Evolutionary conservation across 768 basidiomycete species (phyloP).

Genomic region (Psilocybe sp.): DNA sequence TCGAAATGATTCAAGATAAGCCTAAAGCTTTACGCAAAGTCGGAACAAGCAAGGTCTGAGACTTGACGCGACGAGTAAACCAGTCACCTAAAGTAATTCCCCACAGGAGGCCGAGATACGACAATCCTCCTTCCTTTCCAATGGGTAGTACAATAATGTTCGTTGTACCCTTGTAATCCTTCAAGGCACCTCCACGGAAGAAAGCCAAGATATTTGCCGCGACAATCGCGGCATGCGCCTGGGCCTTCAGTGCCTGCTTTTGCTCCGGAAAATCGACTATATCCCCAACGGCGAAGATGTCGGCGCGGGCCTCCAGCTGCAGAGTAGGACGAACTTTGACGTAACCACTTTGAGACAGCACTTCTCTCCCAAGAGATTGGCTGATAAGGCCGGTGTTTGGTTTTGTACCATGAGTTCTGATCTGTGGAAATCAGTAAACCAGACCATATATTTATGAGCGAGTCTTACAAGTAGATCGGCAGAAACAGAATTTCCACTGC

Average conservation of each 20-base stretch:
- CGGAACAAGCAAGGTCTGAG: constrained; percentile 27
- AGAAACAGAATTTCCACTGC: constrained; percentile 19
- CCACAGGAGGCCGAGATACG: constrained; percentile 34
- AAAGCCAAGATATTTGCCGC: constrained; percentile 43
- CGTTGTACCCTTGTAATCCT: constrained; percentile 18
- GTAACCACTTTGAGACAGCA: constrained; percentile 36
- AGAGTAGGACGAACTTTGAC: constrained; percentile 56
- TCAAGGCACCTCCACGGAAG: constrained; percentile 26
- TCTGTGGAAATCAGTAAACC: constrained; percentile 13
- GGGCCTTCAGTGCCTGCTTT: constrained; percentile 48
- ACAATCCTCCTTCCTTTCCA: constrained; percentile 22
- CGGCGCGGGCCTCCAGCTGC: constrained; percentile 45
- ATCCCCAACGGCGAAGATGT: constrained; percentile 66
- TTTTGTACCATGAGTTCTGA: constrained; percentile 37
- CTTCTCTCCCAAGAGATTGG: constrained; percentile 33
- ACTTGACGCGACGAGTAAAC: constrained; percentile 39
- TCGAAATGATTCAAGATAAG: too few relatives aligned
- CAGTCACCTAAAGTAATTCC: constrained; percentile 46
- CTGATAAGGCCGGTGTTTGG: constrained; percentile 48
- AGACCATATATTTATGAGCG: not conserved
- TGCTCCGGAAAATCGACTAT: constrained; percentile 63
- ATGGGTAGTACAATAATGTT: constrained; percentile 23
- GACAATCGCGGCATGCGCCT: constrained; percentile 39
- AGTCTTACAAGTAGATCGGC: constrained; percentile 23
- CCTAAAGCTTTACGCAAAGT: too few relatives aligned